These are phyloP conservation scores for Sarcocystis neurona DNA, from an alignment of 169 alveolate species.

Conservation along the genomic window DNA sequence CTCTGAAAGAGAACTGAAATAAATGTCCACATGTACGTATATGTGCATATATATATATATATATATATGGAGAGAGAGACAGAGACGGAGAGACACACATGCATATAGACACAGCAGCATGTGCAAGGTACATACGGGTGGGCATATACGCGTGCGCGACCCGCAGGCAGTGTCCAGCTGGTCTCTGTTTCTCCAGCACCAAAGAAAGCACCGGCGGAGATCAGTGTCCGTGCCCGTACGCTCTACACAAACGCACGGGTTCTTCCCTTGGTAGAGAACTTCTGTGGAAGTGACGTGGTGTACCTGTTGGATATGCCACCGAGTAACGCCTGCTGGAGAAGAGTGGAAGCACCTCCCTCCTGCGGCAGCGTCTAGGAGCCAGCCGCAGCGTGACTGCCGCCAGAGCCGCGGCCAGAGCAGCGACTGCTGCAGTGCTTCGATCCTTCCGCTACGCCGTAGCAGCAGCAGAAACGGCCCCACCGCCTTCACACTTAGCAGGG, in stretches of 20 bases:
- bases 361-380: not conserved
- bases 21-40: no score
- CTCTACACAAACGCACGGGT: not conserved
- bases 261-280: no score
- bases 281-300: no score
- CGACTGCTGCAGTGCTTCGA: conserved; percentile 2
- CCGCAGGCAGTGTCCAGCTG: no score
- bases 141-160: not conserved
- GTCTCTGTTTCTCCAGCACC: no score
- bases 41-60: not conserved
- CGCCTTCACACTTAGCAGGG: not conserved
- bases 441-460: not conserved
- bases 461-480: conserved; percentile 1
- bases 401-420: not conserved
- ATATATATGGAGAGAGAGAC: not conserved
- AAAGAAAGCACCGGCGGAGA: no score
- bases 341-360: not conserved
- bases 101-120: no score
- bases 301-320: conserved; percentile 2
- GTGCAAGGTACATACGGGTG: not conserved
- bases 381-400: not conserved
- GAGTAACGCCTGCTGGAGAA: not conserved
- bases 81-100: no score
- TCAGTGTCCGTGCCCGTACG: not conserved
- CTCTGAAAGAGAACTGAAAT: no score